Evolutionary conservation across 2,329 filamentous ascomycete species (phyloP), one percentile per base, ranked within the genome.

Genomic region (Neonectria ditissima): DNA sequence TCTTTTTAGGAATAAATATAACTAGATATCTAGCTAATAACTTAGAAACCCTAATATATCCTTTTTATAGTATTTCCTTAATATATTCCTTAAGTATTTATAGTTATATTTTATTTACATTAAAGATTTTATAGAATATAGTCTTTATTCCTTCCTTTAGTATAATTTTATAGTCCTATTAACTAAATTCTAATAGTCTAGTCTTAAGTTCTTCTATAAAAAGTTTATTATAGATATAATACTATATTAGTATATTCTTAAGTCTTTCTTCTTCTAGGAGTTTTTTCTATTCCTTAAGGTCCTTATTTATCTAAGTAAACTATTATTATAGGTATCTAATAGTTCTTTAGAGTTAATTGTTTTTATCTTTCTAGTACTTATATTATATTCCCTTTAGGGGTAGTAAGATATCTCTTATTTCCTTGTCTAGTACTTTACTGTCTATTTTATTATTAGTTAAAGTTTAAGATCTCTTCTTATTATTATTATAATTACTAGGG

Each of bases 191-290:
- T 41, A 47, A 37, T 41, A 63, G 8, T 50, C n/a, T 28, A 54
- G 43, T 62, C 34, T 61, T 20, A 32, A 44, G 59, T 44, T 47
- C 56, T 66, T 56, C 32, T 54, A 47, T 63, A 68, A 57, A 63
- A 44, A 44, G 20, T 9, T 44, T 44, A 5, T 44, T 44, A 34
- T 32, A 32, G 30, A 32, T 32, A 11, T 13, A 13, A 13, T 32
- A 32, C 10, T 13, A 4, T 32, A 13, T 2, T 32, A 4, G 30
- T 32, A 32, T 13, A 13, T 32, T 32, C 30, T 32, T 32, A 13
- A 32, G 30, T 11, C 10, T 4, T 11, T 32, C 9, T 32, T 32
- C 30, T 32, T 32, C 5, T 4, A 3, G 30, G 2, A 11, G 8
- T 32, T 32, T 32, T 3, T 32, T 32, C 1, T 32, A 13, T 11